Percentiles rank a stretch among this genome's conserved stretches.
These are phyloP conservation scores for Corymbia calophylla DNA, from an alignment of 441 rosid genomes.

Conservation along the genomic window DNA sequence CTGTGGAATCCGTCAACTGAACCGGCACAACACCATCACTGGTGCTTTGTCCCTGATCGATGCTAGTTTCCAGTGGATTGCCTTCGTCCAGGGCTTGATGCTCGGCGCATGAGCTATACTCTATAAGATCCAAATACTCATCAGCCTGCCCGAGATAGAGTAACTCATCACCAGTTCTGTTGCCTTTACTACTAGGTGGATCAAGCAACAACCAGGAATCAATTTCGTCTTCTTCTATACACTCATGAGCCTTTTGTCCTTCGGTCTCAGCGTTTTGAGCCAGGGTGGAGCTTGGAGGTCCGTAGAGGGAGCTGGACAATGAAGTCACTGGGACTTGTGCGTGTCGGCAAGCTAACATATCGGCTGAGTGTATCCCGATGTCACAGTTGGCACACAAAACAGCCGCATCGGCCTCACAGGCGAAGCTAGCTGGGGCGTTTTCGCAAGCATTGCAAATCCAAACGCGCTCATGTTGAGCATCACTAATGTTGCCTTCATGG, in stretches of 20 bases:
- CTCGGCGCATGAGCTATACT: slow-evolving; percentile 1
- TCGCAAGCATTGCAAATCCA: slow-evolving; percentile 21
- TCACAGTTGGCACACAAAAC: slow-evolving; percentile 21
- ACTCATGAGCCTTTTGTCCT: neutral
- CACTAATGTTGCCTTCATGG: slow-evolving; percentile 4
- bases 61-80: neutral
- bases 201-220: slow-evolving; percentile 25
- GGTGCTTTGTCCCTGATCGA: neutral
- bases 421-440: slow-evolving; percentile 21
- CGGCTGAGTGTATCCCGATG: slow-evolving; percentile 21
- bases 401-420: slow-evolving; percentile 30
- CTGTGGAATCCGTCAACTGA: neutral
- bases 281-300: neutral
- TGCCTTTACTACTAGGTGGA: slow-evolving; percentile 5
- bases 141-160: slow-evolving; percentile 2
- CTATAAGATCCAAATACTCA: slow-evolving; percentile 7
- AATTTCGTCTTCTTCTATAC: slow-evolving; percentile 12
- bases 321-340: slow-evolving; percentile 15
- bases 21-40: neutral
- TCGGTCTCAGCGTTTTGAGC: neutral
- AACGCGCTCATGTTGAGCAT: slow-evolving; percentile 17
- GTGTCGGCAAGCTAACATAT: slow-evolving; percentile 10
- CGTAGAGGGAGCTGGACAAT: neutral
- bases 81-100: slow-evolving; percentile 2
- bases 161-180: slow-evolving; percentile 8